Percentiles rank a stretch among this genome's conserved stretches.
Conservation (phyloP, 805 yeast species). For the Sugiyamaella valdiviana region DNA sequence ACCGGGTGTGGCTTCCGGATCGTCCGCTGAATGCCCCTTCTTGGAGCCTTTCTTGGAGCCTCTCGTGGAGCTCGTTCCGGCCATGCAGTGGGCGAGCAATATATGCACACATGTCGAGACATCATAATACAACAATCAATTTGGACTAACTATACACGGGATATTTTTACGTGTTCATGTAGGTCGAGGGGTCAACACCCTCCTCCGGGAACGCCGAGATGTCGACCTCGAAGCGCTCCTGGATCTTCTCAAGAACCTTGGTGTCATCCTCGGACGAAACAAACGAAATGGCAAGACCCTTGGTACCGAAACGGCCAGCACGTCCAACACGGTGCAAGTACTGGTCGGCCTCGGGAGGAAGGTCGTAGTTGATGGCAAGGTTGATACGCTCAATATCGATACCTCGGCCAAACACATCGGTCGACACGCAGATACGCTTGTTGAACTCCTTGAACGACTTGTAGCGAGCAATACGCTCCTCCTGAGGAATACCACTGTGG, state of each 20-base stretch:
- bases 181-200: conserved; percentile 95
- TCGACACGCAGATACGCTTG: conserved; percentile 96
- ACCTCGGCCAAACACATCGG: conserved; percentile 99
- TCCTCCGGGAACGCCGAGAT: conserved; percentile 94
- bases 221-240: conserved; percentile 95
- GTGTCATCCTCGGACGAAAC: conserved; percentile 83
- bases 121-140: background rate
- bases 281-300: conserved; percentile 92
- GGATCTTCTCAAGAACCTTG: conserved; percentile 84
- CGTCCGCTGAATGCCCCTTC: no score
- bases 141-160: background rate
- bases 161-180: conserved; percentile 68
- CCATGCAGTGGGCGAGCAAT: no score
- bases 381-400: conserved; percentile 98
- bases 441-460: conserved; percentile 95
- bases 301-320: conserved; percentile 99
- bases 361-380: conserved; percentile 94
- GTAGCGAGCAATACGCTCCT: conserved; percentile 95
- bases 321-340: conserved; percentile 99
- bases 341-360: conserved; percentile 95
- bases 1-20: no score
- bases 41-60: no score
- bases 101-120: no score
- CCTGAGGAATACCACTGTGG: conserved; percentile 92
- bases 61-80: no score